Base-by-base conservation (phyloP, 371 early-diverging fungal species). In the Syncephalastrum racemosum region DNA sequence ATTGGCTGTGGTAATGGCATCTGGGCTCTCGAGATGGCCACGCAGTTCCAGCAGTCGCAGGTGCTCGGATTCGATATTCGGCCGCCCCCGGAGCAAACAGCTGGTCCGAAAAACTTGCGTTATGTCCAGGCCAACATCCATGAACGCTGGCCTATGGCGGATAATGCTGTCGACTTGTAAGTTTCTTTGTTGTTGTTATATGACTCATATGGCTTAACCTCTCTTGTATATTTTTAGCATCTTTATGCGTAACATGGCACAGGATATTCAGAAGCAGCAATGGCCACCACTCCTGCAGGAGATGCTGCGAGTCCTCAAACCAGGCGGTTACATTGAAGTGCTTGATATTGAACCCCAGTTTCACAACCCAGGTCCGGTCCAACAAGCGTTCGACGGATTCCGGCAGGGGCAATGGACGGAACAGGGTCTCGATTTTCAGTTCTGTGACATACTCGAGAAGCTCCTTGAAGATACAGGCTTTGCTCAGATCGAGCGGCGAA, bases 11-110 rank as follows among this genome's bases (percentile, higher is more conserved):
- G 80, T 49, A 74, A 77, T 59, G 70, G 70, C 44, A 75, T 79
- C 51, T 86, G 86, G 86, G 75, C 82, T 3, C 54, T 83, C 7
- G 86, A 86, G 64, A 81, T 84, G 80, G 80, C 84, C 12, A 56
- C 65, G 4, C 73, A 82, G 46, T 73, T 68, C 45, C 68, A 72
- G 1, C 55, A 70, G 7, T 63, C 75, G 27, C 68, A 81, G 40
- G 67, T 86, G 23, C 55, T 76, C 41, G 86, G 82, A 15, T 58
- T 86, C 7, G 84, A 86, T 62, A 54, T 80, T 51, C 64, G 70
- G n/a, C 62, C 77, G 18, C 73, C 79, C n/a, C 57, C 50, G n/a
- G 65, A 68, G 36, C 73, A 68, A 31, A 54, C 67, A 42, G 50
- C 61, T 27, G 60, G 63, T 22, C 67, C 69, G 18, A 62, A 64